Base-by-base conservation (phyloP, 2,329 filamentous ascomycete species). In the Penicillium sp. region DNA sequence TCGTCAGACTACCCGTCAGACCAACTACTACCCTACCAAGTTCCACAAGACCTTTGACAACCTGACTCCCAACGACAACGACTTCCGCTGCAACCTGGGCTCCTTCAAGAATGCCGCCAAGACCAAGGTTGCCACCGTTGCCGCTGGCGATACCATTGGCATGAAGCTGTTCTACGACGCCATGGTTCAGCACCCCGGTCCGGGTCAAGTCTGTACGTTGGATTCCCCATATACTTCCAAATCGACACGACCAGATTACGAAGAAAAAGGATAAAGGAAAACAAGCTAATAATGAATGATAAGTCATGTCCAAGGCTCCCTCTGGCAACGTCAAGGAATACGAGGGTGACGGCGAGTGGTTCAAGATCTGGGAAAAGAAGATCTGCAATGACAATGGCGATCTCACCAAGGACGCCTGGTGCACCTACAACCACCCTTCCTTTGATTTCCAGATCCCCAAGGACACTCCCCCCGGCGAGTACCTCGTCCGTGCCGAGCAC, bases 401-500 rank as follows among this genome's bases (percentile, higher is more conserved):
- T 37, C 40, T 56, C 25, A 52, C 47, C 13, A 46, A 11, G 24
- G 40, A 51, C 34, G 54, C 54, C 18, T 56, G 54, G 54, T 56
- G 54, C 32, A 18, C 54, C 7, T 56, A 27, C 1, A 48, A 47
- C 29, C 43, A 42, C 47, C 37, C 42, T 11, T 39, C 46, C 6
- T 46, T 54, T 6, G 55, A 57, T 24, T 70, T 76, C 34, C 66
- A 61, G 34, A 70, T 77, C 41, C 74, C 74, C 9, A 55, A 57
- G 34, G 27, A 39, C 8, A 75, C 70, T 47, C 65, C 68, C 0
- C 58, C 73, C n/a, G 74, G 75, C 45, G 72, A 76, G 50, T 77
- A 78, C 54, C 68, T 77, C 26, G 59, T 77, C 4, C 70, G 75
- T 11, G 70, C 73, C 13, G 75, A 78, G 60, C 74, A 77, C 50